These are phyloP conservation scores for Raphanus hybrid DNA, from an alignment of 441 rosid genomes.

Conservation along the genomic window DNA sequence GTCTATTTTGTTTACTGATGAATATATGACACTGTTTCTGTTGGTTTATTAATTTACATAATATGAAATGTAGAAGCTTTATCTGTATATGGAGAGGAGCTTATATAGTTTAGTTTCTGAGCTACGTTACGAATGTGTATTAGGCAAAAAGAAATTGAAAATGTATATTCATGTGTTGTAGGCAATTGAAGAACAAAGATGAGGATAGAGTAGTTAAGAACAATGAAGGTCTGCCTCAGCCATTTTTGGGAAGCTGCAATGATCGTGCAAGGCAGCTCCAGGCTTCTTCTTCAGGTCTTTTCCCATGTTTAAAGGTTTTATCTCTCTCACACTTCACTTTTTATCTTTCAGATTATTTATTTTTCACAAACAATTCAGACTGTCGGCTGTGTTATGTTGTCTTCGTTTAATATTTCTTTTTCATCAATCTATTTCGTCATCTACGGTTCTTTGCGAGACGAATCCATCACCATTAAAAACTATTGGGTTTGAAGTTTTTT, in stretches of 20 bases:
- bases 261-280: conserved; percentile 90
- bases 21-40: too few relatives aligned
- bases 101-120: background rate
- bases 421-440: too few relatives aligned
- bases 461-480: too few relatives aligned
- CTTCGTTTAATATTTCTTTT: too few relatives aligned
- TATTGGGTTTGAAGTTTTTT: too few relatives aligned
- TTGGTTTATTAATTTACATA: too few relatives aligned
- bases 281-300: conserved; percentile 85
- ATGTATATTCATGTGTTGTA: conserved; percentile 62
- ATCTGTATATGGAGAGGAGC: background rate
- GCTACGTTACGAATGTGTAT: background rate
- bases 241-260: conserved; percentile 85
- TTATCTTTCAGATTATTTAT: background rate
- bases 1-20: too few relatives aligned
- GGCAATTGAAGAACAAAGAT: conserved; percentile 78
- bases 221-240: background rate
- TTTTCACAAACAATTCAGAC: background rate
- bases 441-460: too few relatives aligned
- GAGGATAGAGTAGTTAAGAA: conserved; percentile 63
- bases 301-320: background rate
- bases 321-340: background rate
- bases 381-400: too few relatives aligned
- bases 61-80: background rate
- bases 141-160: background rate